Base-by-base conservation (phyloP, 1,284 basidiomycete genomes). In the Microbotryum violaceum region DNA sequence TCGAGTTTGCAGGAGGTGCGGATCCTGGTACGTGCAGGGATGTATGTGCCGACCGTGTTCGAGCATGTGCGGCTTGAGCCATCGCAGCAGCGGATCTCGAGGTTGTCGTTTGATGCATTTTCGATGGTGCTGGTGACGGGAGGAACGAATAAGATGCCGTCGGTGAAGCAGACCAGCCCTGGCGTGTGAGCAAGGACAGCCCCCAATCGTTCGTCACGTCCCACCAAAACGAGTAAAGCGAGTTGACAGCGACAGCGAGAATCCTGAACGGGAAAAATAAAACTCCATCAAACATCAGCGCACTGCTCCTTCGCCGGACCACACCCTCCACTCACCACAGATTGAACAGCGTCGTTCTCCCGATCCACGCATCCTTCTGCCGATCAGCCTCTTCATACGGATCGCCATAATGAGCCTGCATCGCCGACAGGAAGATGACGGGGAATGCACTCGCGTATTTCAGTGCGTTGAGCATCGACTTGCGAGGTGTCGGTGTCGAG, bases 201-300 rank as follows among this genome's bases (percentile, higher is more conserved):
- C 96, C 96, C 94, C 94, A 99, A 75, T 99, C 96, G 74, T 97
- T 91, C 51, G 89, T 91, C 42, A 98, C 83, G 76, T 98, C 96
- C 96, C 96, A 99, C 89, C 91, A 99, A 76, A 96, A 97, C 7
- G 91, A 94, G 77, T 91, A 99, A 50, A 90, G 75, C 2, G 92
- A 94, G 76, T 98, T 98, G 70, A 96, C 75, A 18, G 83, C 80
- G 29, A 91, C 92, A 14, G 87, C 83, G 27, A 93, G 75, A 18
- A 97, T 75, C 96, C 91, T 92, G 59, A 56, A 60, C 10, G 20
- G 55, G 25, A 18, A 37, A 37, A 62, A 52, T 31, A 57, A 56
- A 37, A 51, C 54, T 56, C 9, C 33, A 46, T 45, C 56, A 37
- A 16, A 66, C 33, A 58, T 61, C 44, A 67, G 46, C 67, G 51